Conservation (phyloP, 129 eudicot species). For the Ambrosia artemisiifolia region DNA sequence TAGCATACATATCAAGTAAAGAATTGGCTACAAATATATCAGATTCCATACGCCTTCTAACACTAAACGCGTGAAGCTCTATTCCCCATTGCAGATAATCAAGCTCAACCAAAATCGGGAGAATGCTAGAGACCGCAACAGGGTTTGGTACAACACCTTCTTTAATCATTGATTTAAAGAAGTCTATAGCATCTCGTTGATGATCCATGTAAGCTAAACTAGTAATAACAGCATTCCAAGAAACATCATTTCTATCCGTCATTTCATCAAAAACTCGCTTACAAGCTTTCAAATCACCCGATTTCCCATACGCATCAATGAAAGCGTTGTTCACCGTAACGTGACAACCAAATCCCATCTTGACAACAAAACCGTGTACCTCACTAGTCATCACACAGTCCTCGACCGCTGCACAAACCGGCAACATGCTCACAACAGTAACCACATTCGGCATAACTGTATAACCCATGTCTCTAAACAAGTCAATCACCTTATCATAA, state of each 20-base stretch:
- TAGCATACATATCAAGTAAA: conserved; percentile 73
- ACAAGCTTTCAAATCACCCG: conserved; percentile 28
- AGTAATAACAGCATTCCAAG: conserved; percentile 54
- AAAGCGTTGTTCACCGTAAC: conserved; percentile 40
- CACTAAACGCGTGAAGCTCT: conserved; percentile 56
- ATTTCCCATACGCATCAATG: conserved; percentile 40
- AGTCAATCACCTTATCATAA: conserved; percentile 53
- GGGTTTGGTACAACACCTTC: conserved; percentile 30
- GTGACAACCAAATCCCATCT: conserved; percentile 32
- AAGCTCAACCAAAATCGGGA: conserved; percentile 55
- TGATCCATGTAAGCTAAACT: conserved; percentile 34
- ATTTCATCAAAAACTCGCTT: conserved; percentile 39
- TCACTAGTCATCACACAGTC: neutral
- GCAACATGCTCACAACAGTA: conserved; percentile 69
- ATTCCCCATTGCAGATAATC: conserved; percentile 36
- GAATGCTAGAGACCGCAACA: conserved; percentile 54
- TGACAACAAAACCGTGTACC: conserved; percentile 16
- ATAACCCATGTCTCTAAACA: conserved; percentile 52
- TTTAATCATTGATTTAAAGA: conserved; percentile 42
- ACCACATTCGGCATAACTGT: conserved; percentile 49
- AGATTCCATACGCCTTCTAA: conserved; percentile 37
- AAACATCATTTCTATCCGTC: conserved; percentile 42
- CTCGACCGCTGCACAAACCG: conserved; percentile 33
- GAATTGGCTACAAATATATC: conserved; percentile 74
- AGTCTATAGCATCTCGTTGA: conserved; percentile 30